Base-by-base conservation (phyloP, 1,139 yeast genomes). In the Geotrichum histeridarum region DNA sequence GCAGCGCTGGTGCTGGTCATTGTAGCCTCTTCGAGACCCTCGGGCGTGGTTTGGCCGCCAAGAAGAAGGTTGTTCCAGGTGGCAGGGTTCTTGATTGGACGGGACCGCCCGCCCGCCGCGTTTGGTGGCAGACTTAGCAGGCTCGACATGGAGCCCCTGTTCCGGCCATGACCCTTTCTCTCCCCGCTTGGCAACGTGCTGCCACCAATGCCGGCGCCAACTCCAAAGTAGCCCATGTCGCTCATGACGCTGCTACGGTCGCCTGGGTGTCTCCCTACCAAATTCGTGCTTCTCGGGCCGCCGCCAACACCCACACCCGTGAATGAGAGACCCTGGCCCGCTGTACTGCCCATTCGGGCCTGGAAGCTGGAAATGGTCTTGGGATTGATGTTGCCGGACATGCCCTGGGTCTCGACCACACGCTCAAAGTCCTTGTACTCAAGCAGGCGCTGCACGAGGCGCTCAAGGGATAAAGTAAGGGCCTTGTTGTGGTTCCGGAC, bases 361-460 rank as follows among this genome's bases (percentile, higher is more conserved):
- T 64, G 63, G 61, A 70, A 70, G 18, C 60, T 53, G n/a, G 66
- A 58, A 12, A 70, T 61, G 4, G 65, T 58, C 14, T 61, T 56
- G 22, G 64, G 57, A 1, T 67, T 56, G 33, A 54, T 56, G 51
- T 48, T 48, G 46, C 56, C 53, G 15, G 55, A 53, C 53, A 45
- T 48, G 30, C 53, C 50, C 8, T 48, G 39, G 31, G 51, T 51
- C 44, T 68, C 67, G 2, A 70, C 65, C 3, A 62, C 63, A 12
- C 57, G 55, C 47, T 66, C 67, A 57, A 70, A 70, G 48, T 64
- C 66, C 41, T 60, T 55, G 55, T 61, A 64, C 46, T 65, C 70
- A 11, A 70, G 62, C 46, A 70, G 63, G 6, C 73, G 64, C 39
- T 64, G 63, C 4, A 70, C 71, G 3, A 70, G 62, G 8, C 70